Conservation (phyloP, 345 rosid genomes). For the Clausena lansium region DNA sequence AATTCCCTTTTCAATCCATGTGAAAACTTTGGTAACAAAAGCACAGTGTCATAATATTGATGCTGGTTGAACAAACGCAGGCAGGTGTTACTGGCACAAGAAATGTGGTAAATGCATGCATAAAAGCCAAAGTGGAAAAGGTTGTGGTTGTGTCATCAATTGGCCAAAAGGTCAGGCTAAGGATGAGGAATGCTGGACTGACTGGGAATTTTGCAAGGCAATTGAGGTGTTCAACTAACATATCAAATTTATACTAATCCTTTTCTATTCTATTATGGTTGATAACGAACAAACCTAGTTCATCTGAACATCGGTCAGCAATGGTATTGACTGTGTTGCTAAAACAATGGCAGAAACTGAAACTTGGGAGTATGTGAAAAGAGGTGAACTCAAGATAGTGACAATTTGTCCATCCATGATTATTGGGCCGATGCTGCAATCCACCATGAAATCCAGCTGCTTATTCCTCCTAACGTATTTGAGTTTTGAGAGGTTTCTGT, state of each 20-base stretch:
- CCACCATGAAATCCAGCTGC: constrained; percentile 47
- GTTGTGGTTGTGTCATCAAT: constrained; percentile 45
- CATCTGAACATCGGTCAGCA: constrained; percentile 25
- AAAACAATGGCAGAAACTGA: constrained; percentile 50
- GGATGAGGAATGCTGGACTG: constrained; percentile 42
- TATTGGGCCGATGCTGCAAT: constrained; percentile 54
- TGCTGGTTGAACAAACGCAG: constrained; percentile 37
- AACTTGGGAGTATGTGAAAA: constrained; percentile 41
- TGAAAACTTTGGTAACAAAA: not conserved
- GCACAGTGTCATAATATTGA: not conserved
- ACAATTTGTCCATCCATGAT: constrained; percentile 47
- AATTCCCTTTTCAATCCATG: not conserved
- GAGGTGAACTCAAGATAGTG: constrained; percentile 31
- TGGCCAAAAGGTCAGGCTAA: constrained; percentile 40
- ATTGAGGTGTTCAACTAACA: constrained; percentile 24
- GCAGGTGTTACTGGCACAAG: constrained; percentile 40
- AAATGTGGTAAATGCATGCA: constrained; percentile 46
- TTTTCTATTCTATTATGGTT: not conserved
- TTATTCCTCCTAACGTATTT: constrained; percentile 23
- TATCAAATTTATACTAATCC: not conserved
- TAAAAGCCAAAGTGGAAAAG: constrained; percentile 37
- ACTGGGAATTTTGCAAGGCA: constrained; percentile 29
- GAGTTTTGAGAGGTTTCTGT: not conserved
- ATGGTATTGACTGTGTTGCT: constrained; percentile 26
- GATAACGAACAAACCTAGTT: not conserved